Base-by-base conservation (phyloP, 2,329 filamentous ascomycete species). In the Colletotrichum sidae region DNA sequence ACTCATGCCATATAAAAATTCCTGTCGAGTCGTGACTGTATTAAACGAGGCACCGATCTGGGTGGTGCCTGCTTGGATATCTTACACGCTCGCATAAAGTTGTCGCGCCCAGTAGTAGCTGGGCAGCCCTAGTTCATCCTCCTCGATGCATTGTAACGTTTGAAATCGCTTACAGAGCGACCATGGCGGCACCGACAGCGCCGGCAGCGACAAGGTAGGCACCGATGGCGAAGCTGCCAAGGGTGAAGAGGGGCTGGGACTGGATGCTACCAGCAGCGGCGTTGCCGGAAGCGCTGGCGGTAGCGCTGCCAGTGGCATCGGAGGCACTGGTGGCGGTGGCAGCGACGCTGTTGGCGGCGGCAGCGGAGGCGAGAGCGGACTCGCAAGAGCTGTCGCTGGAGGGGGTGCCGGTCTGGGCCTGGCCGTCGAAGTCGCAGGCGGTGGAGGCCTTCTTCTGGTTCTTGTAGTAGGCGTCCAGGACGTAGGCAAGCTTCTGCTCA, bases 381-480 rank as follows among this genome's bases (percentile, higher is more conserved):
- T 79, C 75, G 84, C 92, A 95, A 61, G 76, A 77, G 35, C 80
- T 79, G 12, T 84, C 78, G 39, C 81, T 80, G 51, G 79, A 72
- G 52, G 81, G 73, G 65, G 82, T 76, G 77, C 85, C 84, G 59
- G 85, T 80, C 63, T 81, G 80, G 53, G 90, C 92, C 71, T 88
- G 81, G 71, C 92, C 90, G 63, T 85, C 81, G 79, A 94, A 94
- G 82, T 88, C 83, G 76, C 92, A 96, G 38, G 92, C 90, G 59
- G 80, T 79, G 34, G 80, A 75, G 54, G 79, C 78, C 67, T 82
- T 82, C 70, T 84, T 80, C 73, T 89, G 83, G 70, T 77, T 78
- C 70, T 83, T 75, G 82, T 91, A 92, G 84, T 94, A 95, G 71
- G 87, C 79, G 81, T 94, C 88, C 70, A 94, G 86, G 53, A 88